Percentiles rank a stretch among this genome's conserved stretches.
These are phyloP conservation scores for Halophytophthora polymorphica DNA, from an alignment of 352 stramenopile species.

Conservation along the genomic window DNA sequence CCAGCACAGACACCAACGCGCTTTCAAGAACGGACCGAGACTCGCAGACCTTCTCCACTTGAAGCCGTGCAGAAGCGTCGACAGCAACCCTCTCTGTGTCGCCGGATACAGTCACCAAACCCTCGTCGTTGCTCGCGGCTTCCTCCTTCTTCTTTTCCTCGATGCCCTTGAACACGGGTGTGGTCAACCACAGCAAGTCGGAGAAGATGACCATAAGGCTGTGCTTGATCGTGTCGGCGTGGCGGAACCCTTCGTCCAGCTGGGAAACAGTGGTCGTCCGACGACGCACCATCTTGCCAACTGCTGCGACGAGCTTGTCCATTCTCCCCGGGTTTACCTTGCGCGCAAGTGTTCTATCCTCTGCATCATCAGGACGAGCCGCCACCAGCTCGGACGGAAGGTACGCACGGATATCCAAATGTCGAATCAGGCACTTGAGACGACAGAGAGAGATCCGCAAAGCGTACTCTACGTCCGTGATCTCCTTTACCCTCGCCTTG, in stretches of 20 bases:
- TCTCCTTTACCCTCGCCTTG: constrained; percentile 37
- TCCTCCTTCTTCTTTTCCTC: constrained; percentile 17
- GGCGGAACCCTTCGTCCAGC: constrained; percentile 48
- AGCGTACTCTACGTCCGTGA: constrained; percentile 67
- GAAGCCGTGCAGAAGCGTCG: constrained; percentile 10
- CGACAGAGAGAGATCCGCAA: constrained; percentile 58
- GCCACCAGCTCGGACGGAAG: constrained; percentile 29
- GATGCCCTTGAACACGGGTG: constrained; percentile 49
- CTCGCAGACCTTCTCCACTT: constrained; percentile 43
- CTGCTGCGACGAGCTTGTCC: constrained; percentile 24
- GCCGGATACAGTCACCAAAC: constrained; percentile 1
- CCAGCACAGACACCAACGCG: constrained; percentile 55
- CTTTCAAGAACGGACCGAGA: constrained; percentile 52
- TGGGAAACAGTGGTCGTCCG: constrained; percentile 42
- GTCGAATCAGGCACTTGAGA: constrained; percentile 58
- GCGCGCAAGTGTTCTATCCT: neutral
- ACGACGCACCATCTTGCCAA: constrained; percentile 48
- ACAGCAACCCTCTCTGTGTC: constrained; percentile 5
- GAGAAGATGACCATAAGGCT: constrained; percentile 66
- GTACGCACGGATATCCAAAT: constrained; percentile 66
- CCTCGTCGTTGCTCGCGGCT: constrained; percentile 17
- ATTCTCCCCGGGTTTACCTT: constrained; percentile 26
- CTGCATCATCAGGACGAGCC: neutral
- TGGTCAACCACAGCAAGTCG: constrained; percentile 74
- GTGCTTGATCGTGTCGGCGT: constrained; percentile 64